Percentiles rank a stretch among this genome's conserved stretches.
Evolutionary conservation across 371 early-diverging fungal species (phyloP).

Genomic region (Mortierella sp.): DNA sequence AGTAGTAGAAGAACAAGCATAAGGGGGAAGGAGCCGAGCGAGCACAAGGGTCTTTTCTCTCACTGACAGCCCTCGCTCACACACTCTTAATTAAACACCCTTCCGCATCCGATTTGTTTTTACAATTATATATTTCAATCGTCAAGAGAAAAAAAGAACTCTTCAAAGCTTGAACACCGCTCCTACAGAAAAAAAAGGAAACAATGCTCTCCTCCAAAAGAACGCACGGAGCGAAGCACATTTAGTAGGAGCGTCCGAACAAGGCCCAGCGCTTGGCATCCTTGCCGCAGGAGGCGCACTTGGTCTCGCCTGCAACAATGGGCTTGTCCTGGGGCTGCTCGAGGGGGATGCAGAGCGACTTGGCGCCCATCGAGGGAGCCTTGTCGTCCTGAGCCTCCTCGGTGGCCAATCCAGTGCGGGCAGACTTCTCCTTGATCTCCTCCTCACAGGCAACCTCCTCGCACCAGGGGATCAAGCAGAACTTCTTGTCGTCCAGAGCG

Average conservation of each 20-base stretch:
- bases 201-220: too few species aligned
- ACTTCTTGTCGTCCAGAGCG: conserved; percentile 89
- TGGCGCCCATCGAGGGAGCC: conserved; percentile 99
- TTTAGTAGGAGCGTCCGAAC: conserved; percentile 95
- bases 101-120: too few species aligned
- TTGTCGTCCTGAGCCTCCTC: conserved; percentile 92
- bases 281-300: conserved; percentile 88
- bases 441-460: conserved; percentile 95
- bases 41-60: background rate
- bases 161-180: background rate
- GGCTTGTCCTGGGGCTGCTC: conserved; percentile 87
- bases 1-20: conserved; percentile 22
- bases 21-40: too few species aligned
- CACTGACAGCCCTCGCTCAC: background rate
- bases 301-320: conserved; percentile 81
- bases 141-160: background rate
- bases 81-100: background rate
- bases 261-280: conserved; percentile 88
- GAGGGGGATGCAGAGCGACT: conserved; percentile 99
- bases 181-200: too few species aligned
- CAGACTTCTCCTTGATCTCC: conserved; percentile 94
- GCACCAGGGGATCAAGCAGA: conserved; percentile 98
- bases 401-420: conserved; percentile 73
- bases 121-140: background rate
- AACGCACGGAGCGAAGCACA: background rate